Evolutionary conservation across 164 flowering plant genomes (phyloP).

Genomic region (Chloranthus sessilifolius): DNA sequence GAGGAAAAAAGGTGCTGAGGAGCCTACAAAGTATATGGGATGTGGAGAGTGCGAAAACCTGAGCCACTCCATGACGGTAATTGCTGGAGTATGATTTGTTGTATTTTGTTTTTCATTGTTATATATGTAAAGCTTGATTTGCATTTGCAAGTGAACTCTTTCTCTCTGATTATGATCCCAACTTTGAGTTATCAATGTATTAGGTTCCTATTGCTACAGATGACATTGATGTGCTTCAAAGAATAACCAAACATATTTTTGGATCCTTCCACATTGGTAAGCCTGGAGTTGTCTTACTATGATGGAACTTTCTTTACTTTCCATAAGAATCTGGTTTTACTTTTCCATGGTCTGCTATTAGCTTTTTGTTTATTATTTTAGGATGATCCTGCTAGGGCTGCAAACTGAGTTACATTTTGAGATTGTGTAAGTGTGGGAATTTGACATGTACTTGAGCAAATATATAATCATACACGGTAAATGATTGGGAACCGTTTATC

Average conservation of each 20-base stretch:
- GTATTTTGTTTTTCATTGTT: background rate
- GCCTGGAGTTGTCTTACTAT: conserved; percentile 1
- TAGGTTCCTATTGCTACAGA: conserved; percentile 88
- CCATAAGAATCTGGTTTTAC: too few species aligned
- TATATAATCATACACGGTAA: too few species aligned
- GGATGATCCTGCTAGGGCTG: too few species aligned
- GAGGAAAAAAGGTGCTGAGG: conserved; percentile 74
- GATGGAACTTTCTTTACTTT: too few species aligned
- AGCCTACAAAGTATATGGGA: conserved; percentile 90
- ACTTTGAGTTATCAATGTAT: conserved; percentile 7
- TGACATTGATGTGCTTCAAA: conserved; percentile 69
- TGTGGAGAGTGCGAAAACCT: conserved; percentile 92
- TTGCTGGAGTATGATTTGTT: background rate
- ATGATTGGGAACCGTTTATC: too few species aligned
- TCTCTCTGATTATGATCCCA: background rate
- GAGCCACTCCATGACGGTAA: conserved; percentile 84
- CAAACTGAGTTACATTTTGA: too few species aligned
- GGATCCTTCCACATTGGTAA: conserved; percentile 62
- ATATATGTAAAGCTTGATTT: background rate
- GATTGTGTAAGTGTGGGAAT: too few species aligned
- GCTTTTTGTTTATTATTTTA: too few species aligned
- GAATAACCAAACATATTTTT: conserved; percentile 81
- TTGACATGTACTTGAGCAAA: too few species aligned
- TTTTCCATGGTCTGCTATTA: too few species aligned
- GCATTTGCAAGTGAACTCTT: background rate